Base-by-base conservation (phyloP, 2,329 filamentous ascomycete species). In the Coniochaeta prunicola region DNA sequence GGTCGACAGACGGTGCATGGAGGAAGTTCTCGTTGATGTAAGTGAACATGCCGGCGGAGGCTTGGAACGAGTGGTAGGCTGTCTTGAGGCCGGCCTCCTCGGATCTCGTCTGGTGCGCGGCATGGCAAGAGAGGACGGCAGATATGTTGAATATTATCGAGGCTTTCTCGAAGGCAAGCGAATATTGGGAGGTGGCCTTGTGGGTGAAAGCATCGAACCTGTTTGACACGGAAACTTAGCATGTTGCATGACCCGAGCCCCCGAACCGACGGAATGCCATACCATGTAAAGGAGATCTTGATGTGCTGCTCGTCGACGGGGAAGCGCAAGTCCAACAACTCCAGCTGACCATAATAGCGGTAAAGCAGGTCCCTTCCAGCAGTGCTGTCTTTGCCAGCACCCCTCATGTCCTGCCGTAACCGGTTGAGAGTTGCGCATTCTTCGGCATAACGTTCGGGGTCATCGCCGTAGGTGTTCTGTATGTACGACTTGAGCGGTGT, bases 11-110 rank as follows among this genome's bases (percentile, higher is more conserved):
- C 0, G 96, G 94, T 1, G 94, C 94, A 69, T 99, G 94, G 36
- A 99, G 79, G 71, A 99, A 99, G 76, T 99, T 99, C 76, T 99
- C 94, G 74, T 99, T 99, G 77, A 99, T 99, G 69, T 99, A 99
- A 57, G 93, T 97, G 74, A 97, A 99, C 94, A 99, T 99, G 77
- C 94, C 94, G 10, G 94, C 94, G 8, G 93, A 92, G 42, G 94
- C 94, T 74, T 99, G 94, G 77, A 97, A 97, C 21, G 92, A 97
- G 74, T 99, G 93, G 71, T 97, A 99, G 19, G 94, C 91, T 15
- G 92, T 93, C 77, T 99, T 99, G 71, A 97, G 83, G 34, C 93
- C 93, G 6, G 89, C 83, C 69, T 99, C 94, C 70, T 97, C 92
- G 63, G 90, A 89, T 56, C 94, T 87, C 66, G 94, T 92, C 75